phyloP scores from a whole-genome alignment of 192 early-diverging fungal genomes.

The Linnemannia elongata region DNA sequence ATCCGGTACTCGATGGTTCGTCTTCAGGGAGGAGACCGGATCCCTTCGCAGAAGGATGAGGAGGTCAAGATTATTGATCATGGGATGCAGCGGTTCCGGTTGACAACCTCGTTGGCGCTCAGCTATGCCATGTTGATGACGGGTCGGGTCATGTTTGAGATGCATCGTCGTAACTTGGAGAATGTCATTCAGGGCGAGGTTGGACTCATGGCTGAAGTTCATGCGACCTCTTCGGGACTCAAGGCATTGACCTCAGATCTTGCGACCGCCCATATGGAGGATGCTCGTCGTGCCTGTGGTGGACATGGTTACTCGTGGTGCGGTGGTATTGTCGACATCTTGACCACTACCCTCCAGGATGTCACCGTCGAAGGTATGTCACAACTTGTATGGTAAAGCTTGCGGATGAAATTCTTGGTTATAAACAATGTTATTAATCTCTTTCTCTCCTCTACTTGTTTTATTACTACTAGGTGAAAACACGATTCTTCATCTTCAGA shows the following conservation, averaged over 20 bases:
- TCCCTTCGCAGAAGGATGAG: conserved; percentile 61
- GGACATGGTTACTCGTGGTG: conserved; percentile 47
- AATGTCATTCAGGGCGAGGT: conserved; percentile 63
- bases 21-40: conserved; percentile 69
- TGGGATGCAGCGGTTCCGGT: conserved; percentile 85
- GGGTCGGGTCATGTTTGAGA: conserved; percentile 75
- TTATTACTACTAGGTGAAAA: conserved; percentile 70
- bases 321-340: conserved; percentile 40
- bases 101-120: conserved; percentile 84
- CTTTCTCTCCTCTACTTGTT: not conserved
- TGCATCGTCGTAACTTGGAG: conserved; percentile 78
- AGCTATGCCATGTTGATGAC: conserved; percentile 88
- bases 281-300: conserved; percentile 44
- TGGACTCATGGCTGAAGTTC: conserved; percentile 72
- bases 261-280: conserved; percentile 39
- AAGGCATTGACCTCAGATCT: conserved; percentile 84
- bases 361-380: conserved; percentile 35
- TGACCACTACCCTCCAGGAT: conserved; percentile 45
- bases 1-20: conserved; percentile 88
- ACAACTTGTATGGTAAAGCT: not conserved
- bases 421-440: not conserved
- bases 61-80: conserved; percentile 90
- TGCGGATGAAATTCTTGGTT: not conserved
- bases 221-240: conserved; percentile 86
- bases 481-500: conserved; percentile 86